These are phyloP conservation scores for Trichoderma breve DNA, from an alignment of 2,329 filamentous ascomycete species.

Conservation along the genomic window DNA sequence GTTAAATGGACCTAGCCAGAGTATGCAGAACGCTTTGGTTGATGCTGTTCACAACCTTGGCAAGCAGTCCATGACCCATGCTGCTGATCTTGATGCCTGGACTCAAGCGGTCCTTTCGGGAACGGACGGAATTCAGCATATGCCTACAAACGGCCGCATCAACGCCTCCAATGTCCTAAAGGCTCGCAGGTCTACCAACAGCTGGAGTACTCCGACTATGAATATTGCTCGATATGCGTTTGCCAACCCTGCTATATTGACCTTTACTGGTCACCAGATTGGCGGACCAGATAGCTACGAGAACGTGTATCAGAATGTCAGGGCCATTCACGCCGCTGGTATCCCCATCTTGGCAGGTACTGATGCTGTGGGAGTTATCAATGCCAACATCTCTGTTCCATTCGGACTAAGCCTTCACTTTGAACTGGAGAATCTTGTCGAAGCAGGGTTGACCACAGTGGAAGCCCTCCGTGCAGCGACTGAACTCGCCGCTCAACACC, in stretches of 20 bases:
- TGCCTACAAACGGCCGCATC: not conserved
- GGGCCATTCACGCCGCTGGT: not conserved
- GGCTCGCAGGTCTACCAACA: not conserved
- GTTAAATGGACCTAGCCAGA: constrained; percentile 1
- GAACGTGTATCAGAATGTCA: not conserved
- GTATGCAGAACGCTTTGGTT: constrained; percentile 3
- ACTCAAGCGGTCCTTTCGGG: not conserved
- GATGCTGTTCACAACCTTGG: constrained; percentile 2
- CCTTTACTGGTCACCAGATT: not conserved
- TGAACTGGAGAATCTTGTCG: constrained; percentile 8
- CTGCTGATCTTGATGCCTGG: not conserved
- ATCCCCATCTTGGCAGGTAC: constrained; percentile 12
- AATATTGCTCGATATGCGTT: constrained; percentile 12
- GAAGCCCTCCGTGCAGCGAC: constrained; percentile 3
- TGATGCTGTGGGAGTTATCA: constrained; percentile 1
- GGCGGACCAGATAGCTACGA: constrained; percentile 4
- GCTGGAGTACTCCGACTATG: constrained; percentile 12
- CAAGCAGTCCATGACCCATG: constrained; percentile 12
- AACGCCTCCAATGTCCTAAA: not conserved
- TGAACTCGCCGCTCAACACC: not conserved
- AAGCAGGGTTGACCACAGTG: not conserved
- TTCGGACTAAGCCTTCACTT: not conserved
- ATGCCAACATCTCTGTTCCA: constrained; percentile 1
- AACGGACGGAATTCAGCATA: not conserved
- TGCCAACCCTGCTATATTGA: not conserved